Evolutionary conservation across 1,284 basidiomycete species (phyloP).

Genomic region (Xerocomus amazonicus): DNA sequence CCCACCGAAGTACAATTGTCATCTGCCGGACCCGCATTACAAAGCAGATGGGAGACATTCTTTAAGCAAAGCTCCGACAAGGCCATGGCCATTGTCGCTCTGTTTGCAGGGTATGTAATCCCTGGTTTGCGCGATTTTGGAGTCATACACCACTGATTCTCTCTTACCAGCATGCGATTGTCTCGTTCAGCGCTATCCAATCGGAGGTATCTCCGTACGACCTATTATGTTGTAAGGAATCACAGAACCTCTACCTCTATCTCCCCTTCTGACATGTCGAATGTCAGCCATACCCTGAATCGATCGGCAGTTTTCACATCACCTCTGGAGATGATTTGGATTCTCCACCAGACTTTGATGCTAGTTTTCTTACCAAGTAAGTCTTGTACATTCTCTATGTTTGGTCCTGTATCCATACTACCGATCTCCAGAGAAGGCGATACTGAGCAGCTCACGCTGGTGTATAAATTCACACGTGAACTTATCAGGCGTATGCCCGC

Average conservation of each 20-base stretch:
- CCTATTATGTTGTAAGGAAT: slow-evolving; percentile 20
- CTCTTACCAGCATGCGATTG: slow-evolving; percentile 4
- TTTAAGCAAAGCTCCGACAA: slow-evolving; percentile 29
- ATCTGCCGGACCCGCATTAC: slow-evolving; percentile 36
- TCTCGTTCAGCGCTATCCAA: not conserved
- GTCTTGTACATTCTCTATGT: not conserved
- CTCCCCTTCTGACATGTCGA: not conserved
- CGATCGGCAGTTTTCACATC: slow-evolving; percentile 29
- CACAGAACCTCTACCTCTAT: not conserved
- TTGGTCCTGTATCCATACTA: not conserved
- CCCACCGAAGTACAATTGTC: slow-evolving; percentile 36
- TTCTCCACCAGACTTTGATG: slow-evolving; percentile 22
- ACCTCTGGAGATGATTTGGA: slow-evolving; percentile 23
- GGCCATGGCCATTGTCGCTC: slow-evolving; percentile 14
- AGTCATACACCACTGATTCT: not conserved
- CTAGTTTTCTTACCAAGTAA: slow-evolving; percentile 6
- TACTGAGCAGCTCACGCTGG: not conserved
- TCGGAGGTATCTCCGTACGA: slow-evolving; percentile 6
- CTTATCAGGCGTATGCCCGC: slow-evolving; percentile 50
- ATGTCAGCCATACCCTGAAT: slow-evolving; percentile 24
- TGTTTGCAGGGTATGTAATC: slow-evolving; percentile 12
- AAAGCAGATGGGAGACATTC: slow-evolving; percentile 38
- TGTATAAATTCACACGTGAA: slow-evolving; percentile 39
- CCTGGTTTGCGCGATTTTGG: too few relatives aligned
- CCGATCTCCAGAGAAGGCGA: not conserved